Conservation (phyloP, 768 basidiomycete genomes). For the Trametes villosa region DNA sequence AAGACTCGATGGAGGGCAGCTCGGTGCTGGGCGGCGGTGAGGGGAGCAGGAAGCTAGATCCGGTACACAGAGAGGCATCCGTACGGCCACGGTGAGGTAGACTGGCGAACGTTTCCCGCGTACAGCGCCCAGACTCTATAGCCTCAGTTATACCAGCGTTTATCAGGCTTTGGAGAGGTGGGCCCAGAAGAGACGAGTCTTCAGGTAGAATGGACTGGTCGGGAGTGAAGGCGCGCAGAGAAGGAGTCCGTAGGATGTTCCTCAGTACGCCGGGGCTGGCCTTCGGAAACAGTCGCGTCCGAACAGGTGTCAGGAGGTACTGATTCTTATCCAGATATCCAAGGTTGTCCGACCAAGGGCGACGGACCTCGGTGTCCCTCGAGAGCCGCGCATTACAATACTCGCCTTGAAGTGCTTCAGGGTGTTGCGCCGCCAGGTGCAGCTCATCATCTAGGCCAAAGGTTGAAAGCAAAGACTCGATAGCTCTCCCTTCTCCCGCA, state of each 20-base stretch:
- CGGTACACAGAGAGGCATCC: background rate
- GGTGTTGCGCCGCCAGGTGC: background rate
- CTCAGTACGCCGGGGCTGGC: constrained; percentile 16
- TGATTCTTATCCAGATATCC: constrained; percentile 12
- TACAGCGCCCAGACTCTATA: too few species aligned
- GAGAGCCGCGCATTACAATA: background rate
- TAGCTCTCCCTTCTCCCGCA: background rate
- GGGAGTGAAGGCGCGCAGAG: constrained; percentile 15
- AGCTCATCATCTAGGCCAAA: background rate
- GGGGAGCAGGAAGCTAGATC: constrained; percentile 4
- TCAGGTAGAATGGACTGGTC: constrained; percentile 5
- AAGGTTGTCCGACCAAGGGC: background rate
- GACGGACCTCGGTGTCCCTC: background rate
- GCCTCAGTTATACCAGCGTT: too few species aligned
- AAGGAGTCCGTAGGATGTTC: constrained; percentile 14
- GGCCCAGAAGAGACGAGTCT: constrained; percentile 8
- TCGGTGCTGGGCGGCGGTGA: constrained; percentile 18
- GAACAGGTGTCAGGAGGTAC: constrained; percentile 19
- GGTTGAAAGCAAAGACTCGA: background rate
- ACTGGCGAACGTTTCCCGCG: too few species aligned
- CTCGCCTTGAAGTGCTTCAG: background rate
- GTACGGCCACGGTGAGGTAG: too few species aligned
- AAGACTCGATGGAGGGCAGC: constrained; percentile 5
- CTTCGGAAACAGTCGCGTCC: constrained; percentile 17
- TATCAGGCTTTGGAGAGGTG: background rate